Base-by-base conservation (phyloP, 495 filamentous ascomycete genomes). In the Mycothermus thermophilus region DNA sequence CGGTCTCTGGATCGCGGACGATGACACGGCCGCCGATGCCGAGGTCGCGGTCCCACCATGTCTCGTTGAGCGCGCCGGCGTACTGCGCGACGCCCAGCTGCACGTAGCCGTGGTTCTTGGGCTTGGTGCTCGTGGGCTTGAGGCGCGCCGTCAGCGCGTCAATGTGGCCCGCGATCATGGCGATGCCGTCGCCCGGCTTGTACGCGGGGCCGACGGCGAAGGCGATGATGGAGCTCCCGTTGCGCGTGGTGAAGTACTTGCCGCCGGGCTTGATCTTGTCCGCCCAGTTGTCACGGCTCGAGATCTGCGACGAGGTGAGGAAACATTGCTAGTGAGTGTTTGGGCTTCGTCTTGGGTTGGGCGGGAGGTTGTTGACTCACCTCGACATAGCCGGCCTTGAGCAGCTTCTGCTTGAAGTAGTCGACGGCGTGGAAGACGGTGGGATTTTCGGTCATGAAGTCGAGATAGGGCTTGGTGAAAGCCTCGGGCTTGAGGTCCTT, bases 1-100 rank as follows among this genome's bases (percentile, higher is more conserved):
- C 83, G 3, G 70, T 73, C 2, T 65, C 48, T 3, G 65, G 51
- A 40, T 92, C 75, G 45, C 77, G 79, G 15, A 95, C 76, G 22
- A 95, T 64, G 6, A 97, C 87, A 26, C 83, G 69, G 8, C 90
- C 90, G 31, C 83, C 90, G 44, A 95, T 78, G 31, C 80, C 77
- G 26, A 97, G 69, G 59, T 97, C 90, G 11, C 88, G 69, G 61
- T 93, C 87, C 84, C 83, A 93, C 87, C 87, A 93, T 2, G 87
- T 93, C 34, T 59, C 62, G 43, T 87, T 85, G 34, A 95, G 57
- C 14, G 62, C 83, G 22, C 90, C 86, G 8, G 85, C 90, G 51
- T 95, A 97, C 0, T 82, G 90, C 3, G 90, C 90, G 20, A 97
- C 79, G 4, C 80, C 88, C 3, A 97, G 67, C 60, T 94, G 84